phyloP scores from a whole-genome alignment of 768 basidiomycete species.

The Suillus paluster region DNA sequence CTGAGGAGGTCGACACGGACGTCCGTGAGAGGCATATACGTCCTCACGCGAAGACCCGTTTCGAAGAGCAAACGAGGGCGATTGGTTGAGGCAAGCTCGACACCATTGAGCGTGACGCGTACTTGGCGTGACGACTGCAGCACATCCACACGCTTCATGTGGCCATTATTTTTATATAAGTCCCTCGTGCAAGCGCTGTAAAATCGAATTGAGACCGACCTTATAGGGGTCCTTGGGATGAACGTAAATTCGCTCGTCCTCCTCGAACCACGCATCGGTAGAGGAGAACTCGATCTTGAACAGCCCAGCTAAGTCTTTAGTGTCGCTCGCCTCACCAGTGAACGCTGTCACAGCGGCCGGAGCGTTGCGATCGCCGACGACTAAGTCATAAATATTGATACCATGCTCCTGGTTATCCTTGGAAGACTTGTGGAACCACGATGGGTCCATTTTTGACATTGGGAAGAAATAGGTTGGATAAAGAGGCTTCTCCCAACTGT shows the following conservation, averaged over 20 bases:
- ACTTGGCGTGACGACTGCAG: conserved; percentile 64
- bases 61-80: conserved; percentile 61
- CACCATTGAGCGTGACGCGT: conserved; percentile 61
- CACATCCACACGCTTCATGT: conserved; percentile 60
- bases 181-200: background rate
- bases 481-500: conserved; percentile 57
- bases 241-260: conserved; percentile 62
- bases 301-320: conserved; percentile 47
- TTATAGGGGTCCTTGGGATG: conserved; percentile 76
- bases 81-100: conserved; percentile 62
- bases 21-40: conserved; percentile 65
- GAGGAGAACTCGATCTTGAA: conserved; percentile 52
- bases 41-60: conserved; percentile 57
- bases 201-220: conserved; percentile 36
- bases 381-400: conserved; percentile 48
- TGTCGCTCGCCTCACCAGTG: conserved; percentile 28
- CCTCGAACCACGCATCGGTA: conserved; percentile 71
- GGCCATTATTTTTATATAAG: background rate
- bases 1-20: conserved; percentile 53
- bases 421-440: conserved; percentile 42
- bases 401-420: conserved; percentile 32
- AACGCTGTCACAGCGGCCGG: conserved; percentile 44
- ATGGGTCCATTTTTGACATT: conserved; percentile 45
- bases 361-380: conserved; percentile 44
- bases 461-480: conserved; percentile 64